phyloP scores from a whole-genome alignment of 2,329 filamentous ascomycete species.

The Stachybotrys elegans region DNA sequence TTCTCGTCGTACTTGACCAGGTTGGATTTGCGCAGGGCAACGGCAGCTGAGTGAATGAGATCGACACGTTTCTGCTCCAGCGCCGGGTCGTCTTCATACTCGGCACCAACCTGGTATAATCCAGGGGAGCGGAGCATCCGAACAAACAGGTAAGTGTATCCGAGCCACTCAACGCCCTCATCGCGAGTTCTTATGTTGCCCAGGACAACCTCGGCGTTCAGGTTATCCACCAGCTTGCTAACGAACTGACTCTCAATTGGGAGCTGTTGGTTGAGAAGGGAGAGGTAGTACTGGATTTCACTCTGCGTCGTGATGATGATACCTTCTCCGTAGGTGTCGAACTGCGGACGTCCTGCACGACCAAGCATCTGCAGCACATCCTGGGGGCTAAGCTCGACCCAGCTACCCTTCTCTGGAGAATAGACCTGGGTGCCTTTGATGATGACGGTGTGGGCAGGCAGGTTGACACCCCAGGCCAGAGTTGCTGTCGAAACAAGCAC shows the following conservation, averaged over 20 bases:
- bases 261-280: slow-evolving; percentile 91
- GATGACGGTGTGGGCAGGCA: slow-evolving; percentile 95
- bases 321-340: slow-evolving; percentile 95
- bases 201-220: slow-evolving; percentile 93
- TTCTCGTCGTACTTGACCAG: slow-evolving; percentile 96
- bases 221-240: slow-evolving; percentile 86
- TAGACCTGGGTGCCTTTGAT: slow-evolving; percentile 99
- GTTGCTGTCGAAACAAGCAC: slow-evolving; percentile 97
- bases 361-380: slow-evolving; percentile 98
- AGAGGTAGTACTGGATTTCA: slow-evolving; percentile 97
- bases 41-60: slow-evolving; percentile 87
- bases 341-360: slow-evolving; percentile 92
- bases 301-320: slow-evolving; percentile 96
- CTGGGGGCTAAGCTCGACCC: slow-evolving; percentile 95
- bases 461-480: slow-evolving; percentile 97
- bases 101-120: slow-evolving; percentile 89
- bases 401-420: slow-evolving; percentile 96
- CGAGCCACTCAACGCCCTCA: slow-evolving; percentile 97
- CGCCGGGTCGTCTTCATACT: slow-evolving; percentile 88
- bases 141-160: slow-evolving; percentile 96
- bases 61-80: slow-evolving; percentile 98
- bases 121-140: slow-evolving; percentile 95
- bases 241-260: slow-evolving; percentile 97
- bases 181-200: slow-evolving; percentile 89
- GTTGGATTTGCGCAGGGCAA: slow-evolving; percentile 78